Base-by-base conservation (phyloP, 371 early-diverging fungal species). In the Rhizopus sp. region DNA sequence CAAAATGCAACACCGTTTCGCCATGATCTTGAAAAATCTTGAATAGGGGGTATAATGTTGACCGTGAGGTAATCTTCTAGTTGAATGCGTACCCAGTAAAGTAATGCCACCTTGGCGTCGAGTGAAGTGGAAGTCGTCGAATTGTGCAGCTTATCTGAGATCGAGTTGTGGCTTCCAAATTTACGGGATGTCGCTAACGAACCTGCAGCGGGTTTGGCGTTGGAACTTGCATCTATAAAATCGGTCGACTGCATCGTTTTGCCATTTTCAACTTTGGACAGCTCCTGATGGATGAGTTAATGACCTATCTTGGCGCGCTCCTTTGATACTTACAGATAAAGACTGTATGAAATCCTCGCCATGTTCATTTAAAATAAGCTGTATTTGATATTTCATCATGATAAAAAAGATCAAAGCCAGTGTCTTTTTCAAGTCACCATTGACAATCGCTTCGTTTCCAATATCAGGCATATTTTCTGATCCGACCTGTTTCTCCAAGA, bases 391-490 rank as follows among this genome's bases (percentile, higher is more conserved):
- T 46, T 82, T 78, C 46, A 88, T 75, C 73, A 93, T 93, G 57
- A 95, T 78, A 33, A 88, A 79, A 80, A 92, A 93, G 13, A 93
- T 74, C 16, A 93, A 77, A n/a, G 92, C 95, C 12, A 95, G 65
- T 5, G 93, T 93, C 58, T 93, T 81, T 70, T 93, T 95, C 33
- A 84, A 58, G 65, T 94, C 91, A 31, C 93, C 92, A 64, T 93
- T 90, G 23, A 91, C 89, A 60, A 95, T 90, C 62, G 92, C 93
- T 51, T 87, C 89, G 33, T 87, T 81, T 42, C 93, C 93, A 57
- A 93, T 89, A 62, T 92, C 86, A 6, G 85, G 75, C 54, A 93
- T 69, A 13, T 78, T 67, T n/a, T 83, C 83, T 4, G 85, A 77
- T 39, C 85, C 87, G 3, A 84, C 63, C 39, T 81, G 82, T 37